These are phyloP conservation scores for Copromyces sp. DNA, from an alignment of 495 filamentous ascomycete species.

Conservation along the genomic window DNA sequence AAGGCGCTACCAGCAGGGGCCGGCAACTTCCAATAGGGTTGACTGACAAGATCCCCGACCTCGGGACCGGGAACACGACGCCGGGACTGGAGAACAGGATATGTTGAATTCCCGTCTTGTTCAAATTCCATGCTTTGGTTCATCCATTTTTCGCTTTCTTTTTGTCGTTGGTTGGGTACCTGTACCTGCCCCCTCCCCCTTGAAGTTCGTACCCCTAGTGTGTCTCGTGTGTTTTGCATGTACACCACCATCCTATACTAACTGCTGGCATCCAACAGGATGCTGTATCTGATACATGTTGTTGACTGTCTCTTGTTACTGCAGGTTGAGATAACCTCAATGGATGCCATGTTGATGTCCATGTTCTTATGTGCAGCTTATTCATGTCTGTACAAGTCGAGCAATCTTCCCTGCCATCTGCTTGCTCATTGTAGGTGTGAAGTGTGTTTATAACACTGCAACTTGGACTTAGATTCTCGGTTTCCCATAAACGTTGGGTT, in stretches of 20 bases:
- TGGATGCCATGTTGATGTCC: neutral
- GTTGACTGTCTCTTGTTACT: neutral
- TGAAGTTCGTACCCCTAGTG: neutral
- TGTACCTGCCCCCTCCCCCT: neutral
- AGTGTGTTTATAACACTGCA: neutral
- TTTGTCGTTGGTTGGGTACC: neutral
- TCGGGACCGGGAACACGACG: conserved; percentile 7
- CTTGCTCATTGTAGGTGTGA: neutral
- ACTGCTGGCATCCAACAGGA: neutral
- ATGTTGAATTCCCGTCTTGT: conserved; percentile 9
- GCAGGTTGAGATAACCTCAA: neutral
- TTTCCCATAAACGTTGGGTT: neutral
- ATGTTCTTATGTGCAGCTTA: neutral
- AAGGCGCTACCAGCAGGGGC: neutral
- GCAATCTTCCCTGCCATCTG: neutral
- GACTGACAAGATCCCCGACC: neutral
- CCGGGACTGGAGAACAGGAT: conserved; percentile 18
- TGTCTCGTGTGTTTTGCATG: neutral
- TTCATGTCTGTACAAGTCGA: neutral
- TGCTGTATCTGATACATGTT: neutral
- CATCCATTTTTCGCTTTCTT: conserved; percentile 14
- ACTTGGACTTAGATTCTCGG: neutral
- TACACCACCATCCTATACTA: neutral
- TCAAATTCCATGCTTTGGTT: conserved; percentile 22
- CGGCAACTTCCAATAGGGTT: neutral